Percentiles rank a stretch among this genome's conserved stretches.
Conservation (phyloP, 768 basidiomycete genomes). For the Calvatia gigantea region DNA sequence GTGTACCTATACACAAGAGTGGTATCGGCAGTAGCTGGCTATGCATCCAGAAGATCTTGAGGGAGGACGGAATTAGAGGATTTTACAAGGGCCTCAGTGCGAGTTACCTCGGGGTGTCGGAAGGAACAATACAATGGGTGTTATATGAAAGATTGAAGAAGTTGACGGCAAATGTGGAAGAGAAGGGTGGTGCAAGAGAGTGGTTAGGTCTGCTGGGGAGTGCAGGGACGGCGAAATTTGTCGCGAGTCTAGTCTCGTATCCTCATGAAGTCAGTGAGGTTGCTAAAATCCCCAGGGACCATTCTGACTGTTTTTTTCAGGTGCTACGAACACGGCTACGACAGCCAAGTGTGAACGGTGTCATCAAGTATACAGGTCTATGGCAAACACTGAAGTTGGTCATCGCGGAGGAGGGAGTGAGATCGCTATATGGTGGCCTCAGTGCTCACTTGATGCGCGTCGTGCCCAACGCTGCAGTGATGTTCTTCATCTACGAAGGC, state of each 20-base stretch:
- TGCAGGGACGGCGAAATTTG: conserved; percentile 89
- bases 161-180: conserved; percentile 51
- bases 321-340: conserved; percentile 90
- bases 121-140: conserved; percentile 96
- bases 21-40: conserved; percentile 50
- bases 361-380: conserved; percentile 83
- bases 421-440: conserved; percentile 86
- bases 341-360: conserved; percentile 78
- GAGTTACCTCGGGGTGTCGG: conserved; percentile 93
- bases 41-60: conserved; percentile 70
- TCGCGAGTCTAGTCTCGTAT: conserved; percentile 94
- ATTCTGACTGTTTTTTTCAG: conserved; percentile 31
- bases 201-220: conserved; percentile 86
- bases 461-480: conserved; percentile 94
- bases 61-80: conserved; percentile 79
- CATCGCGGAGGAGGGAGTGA: conserved; percentile 85
- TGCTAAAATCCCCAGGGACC: background rate
- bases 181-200: conserved; percentile 52
- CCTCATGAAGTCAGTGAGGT: conserved; percentile 84
- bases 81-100: conserved; percentile 96
- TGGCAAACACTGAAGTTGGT: conserved; percentile 81
- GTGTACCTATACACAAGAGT: conserved; percentile 18
- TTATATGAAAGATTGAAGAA: conserved; percentile 91
- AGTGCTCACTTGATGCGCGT: conserved; percentile 95
- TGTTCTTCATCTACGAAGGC: conserved; percentile 95